A percentile compares a stretch with the other conserved stretches of the same genome.
phyloP scores from a whole-genome alignment of 2,329 filamentous ascomycete species.

The Aspergillus melleus region DNA sequence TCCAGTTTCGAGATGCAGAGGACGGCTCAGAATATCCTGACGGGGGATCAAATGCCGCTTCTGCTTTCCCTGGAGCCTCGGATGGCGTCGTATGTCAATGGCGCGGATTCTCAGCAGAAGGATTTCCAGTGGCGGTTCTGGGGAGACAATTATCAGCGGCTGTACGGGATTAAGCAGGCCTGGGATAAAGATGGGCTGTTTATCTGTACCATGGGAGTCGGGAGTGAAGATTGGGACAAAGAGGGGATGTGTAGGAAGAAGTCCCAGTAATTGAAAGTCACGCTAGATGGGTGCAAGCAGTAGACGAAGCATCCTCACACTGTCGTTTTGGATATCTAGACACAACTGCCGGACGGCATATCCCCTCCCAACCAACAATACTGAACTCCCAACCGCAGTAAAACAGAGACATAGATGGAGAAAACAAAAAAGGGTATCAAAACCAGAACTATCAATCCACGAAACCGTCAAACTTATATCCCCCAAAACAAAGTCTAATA shows the following conservation, averaged over 20 bases:
- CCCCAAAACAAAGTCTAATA: conserved; percentile 27
- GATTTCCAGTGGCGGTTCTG: conserved; percentile 43
- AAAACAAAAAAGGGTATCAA: conserved; percentile 1
- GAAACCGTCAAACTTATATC: conserved; percentile 24
- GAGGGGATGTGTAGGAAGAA: conserved; percentile 19
- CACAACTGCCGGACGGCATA: neutral
- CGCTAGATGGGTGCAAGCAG: neutral
- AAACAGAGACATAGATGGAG: conserved; percentile 3
- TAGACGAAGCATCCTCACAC: neutral
- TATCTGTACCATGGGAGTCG: conserved; percentile 20
- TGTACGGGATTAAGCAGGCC: conserved; percentile 31
- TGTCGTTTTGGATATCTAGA: conserved; percentile 1
- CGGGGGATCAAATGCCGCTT: conserved; percentile 28
- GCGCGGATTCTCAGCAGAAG: conserved; percentile 42
- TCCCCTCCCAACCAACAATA: too few relatives aligned
- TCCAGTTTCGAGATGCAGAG: conserved; percentile 30
- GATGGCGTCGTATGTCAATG: conserved; percentile 40
- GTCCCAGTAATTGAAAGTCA: neutral
- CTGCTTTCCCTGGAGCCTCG: conserved; percentile 20
- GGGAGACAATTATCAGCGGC: conserved; percentile 33
- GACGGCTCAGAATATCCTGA: conserved; percentile 38
- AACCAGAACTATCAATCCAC: conserved; percentile 7
- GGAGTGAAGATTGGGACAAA: conserved; percentile 28
- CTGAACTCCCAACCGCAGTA: too few relatives aligned
- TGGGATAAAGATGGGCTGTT: conserved; percentile 35